Evolutionary conservation across 805 yeast genomes (phyloP), one percentile per base, ranked within the genome.

Genomic region (Schizosaccharomyces japonicus): DNA sequence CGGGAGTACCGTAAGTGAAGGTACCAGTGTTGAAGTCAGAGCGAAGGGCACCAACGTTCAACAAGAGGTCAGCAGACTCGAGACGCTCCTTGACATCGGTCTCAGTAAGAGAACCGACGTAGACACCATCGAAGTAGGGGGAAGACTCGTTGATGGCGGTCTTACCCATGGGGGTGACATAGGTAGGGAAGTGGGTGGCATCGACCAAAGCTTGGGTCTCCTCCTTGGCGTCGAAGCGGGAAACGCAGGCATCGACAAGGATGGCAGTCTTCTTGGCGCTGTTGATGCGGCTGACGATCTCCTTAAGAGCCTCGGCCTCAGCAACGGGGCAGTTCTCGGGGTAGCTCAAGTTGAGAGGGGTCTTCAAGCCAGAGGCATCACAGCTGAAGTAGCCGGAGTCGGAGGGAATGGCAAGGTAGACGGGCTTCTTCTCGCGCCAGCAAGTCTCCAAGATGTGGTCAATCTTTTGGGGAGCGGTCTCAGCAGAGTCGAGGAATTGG

Each of bases 401-500:
- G 49, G 83, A 77, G 56, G 90, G 90, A 52, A 79, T 63, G 49
- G 80, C 85, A 57, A 79, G 62, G 66, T 79, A 79, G 34, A 76
- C 82, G 42, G 90, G 84, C 67, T 81, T 71, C 63, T 78, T 82
- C 57, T 70, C 64, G 50, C 73, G 63, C 63, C 67, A 73, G 33
- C 83, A 80, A 50, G 73, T 74, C 62, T 75, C 68, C 55, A 79
- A 75, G 57, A 78, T 69, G 55, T 78, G 66, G 64, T 79, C 85
- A 55, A 79, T 72, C 58, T 74, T 74, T 47, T 65, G 65, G 48
- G 82, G 76, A 44, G 83, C 84, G 39, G 73, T 59, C 52, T 62
- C 64, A 53, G 76, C 66, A 57, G 76, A 78, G 47, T 72, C 69
- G 56, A 79, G 64, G 62, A 73, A 68, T 47, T 75, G 73, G 33